Base-by-base conservation (phyloP, 345 rosid genomes). In the Erucastrum elatum region DNA sequence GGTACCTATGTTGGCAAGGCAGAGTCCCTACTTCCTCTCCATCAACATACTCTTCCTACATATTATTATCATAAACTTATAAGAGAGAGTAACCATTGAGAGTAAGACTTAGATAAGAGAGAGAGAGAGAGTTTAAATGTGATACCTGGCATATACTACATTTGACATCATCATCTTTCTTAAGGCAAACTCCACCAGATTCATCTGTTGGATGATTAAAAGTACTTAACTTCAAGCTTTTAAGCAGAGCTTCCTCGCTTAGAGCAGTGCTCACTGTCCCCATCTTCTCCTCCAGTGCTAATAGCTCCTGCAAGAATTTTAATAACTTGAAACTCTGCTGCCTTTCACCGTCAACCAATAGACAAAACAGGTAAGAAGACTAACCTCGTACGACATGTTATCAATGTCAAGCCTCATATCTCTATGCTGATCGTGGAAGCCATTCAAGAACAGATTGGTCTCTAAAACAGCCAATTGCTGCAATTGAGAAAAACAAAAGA, bases 381-480 rank as follows among this genome's bases (percentile, higher is more conserved):
- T 78, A 58, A 91, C 99, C 98, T 96, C 97, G 59, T 95, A 95
- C 9, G 99, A 91, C 99, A 93, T 93, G 84, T 88, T 82, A 80
- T 95, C 99, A 66, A 95, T 95, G 84, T 95, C 99, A 77, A 93
- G 88, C 86, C 99, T 89, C 99, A 95, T 88, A 13, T 90, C 98
- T 78, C 97, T 87, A 72, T 95, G 97, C 80, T 85, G 98, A 72
- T 95, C 98, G 33, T 88, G 84, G 79, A 93, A 84, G 77, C 93
- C 97, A 64, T 81, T 87, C 41, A 90, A 90, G 71, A 91, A 87
- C 68, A 93, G 80, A 79, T 85, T 87, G 85, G 92, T 87, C 88
- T 91, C 99, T 80, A 91, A 83, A 76, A 85, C 87, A 82, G 88
- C 87, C 78, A 91, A 76, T 89, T 96, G 99, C 99, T 95, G 90